phyloP scores from a whole-genome alignment of 108 stramenopile genomes.

The Fistulifera pelliculosa region DNA sequence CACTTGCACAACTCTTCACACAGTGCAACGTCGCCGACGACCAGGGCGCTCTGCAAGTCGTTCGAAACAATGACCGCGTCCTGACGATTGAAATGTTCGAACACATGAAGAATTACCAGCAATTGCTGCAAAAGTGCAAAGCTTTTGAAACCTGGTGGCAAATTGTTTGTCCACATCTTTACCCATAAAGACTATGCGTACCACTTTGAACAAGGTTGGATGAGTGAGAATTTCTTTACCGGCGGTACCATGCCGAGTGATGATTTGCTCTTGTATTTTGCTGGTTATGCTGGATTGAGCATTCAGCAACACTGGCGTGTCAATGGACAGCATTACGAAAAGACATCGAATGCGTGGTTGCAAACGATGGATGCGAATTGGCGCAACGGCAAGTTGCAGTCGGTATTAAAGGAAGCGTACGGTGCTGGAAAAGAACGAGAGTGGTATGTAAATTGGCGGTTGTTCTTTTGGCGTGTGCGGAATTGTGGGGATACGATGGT shows the following conservation, averaged over 20 bases:
- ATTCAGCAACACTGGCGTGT: slow-evolving; percentile 82
- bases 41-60: slow-evolving; percentile 46
- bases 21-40: slow-evolving; percentile 60
- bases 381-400: slow-evolving; percentile 49
- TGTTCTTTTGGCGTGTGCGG: slow-evolving; percentile 96
- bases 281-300: slow-evolving; percentile 34
- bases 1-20: too few species aligned
- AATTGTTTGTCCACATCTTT: slow-evolving; percentile 95
- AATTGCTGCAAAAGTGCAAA: slow-evolving; percentile 61
- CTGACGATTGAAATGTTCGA: slow-evolving; percentile 94
- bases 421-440: slow-evolving; percentile 65
- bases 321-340: slow-evolving; percentile 87
- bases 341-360: slow-evolving; percentile 91
- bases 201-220: slow-evolving; percentile 93
- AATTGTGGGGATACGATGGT: slow-evolving; percentile 77
- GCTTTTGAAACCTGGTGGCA: slow-evolving; percentile 71
- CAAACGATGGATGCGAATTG: slow-evolving; percentile 72
- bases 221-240: slow-evolving; percentile 82
- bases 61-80: slow-evolving; percentile 73
- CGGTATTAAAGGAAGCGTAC: slow-evolving; percentile 63
- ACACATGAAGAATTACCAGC: slow-evolving; percentile 96
- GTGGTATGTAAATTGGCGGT: slow-evolving; percentile 90
- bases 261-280: slow-evolving; percentile 92
- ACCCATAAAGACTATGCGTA: slow-evolving; percentile 79
- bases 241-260: slow-evolving; percentile 89